Conservation (phyloP, 768 basidiomycete genomes). For the Tulasnella sp. region DNA sequence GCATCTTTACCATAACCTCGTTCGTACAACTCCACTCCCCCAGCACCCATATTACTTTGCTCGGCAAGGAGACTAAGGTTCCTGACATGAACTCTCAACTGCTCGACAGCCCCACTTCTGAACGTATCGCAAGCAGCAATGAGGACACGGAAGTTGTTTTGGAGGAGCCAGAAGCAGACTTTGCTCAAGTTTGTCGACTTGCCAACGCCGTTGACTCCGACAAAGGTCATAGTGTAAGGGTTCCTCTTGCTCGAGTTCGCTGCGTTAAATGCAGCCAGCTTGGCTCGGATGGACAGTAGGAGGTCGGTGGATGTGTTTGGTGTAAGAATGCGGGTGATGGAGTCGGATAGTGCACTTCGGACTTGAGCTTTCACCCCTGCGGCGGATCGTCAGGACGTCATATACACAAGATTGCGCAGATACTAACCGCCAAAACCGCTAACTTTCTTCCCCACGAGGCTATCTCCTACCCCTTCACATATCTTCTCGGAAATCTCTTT, state of each 20-base stretch:
- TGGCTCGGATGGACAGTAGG: conserved; percentile 81
- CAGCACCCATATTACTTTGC: conserved; percentile 44
- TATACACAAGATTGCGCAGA: not conserved
- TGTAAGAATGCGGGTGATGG: conserved; percentile 86
- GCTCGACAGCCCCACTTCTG: conserved; percentile 95
- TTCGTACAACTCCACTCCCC: conserved; percentile 85
- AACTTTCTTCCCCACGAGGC: conserved; percentile 79
- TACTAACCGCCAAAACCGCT: conserved; percentile 76
- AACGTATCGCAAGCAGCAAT: conserved; percentile 99
- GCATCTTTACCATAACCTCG: conserved; percentile 97
- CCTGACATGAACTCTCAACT: conserved; percentile 88
- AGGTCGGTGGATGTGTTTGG: conserved; percentile 97
- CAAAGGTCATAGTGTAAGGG: conserved; percentile 91
- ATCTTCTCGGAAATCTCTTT: conserved; percentile 90
- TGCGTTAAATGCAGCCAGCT: conserved; percentile 58
- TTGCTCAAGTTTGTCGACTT: conserved; percentile 97
- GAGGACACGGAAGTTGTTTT: conserved; percentile 83
- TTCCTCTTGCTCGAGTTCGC: conserved; percentile 43
- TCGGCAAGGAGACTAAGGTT: conserved; percentile 76
- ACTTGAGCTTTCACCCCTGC: conserved; percentile 78
- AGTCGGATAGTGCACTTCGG: conserved; percentile 64
- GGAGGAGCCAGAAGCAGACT: conserved; percentile 98
- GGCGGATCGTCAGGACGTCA: not conserved
- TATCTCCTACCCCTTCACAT: conserved; percentile 86
- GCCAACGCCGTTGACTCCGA: conserved; percentile 97